Evolutionary conservation across 306 rosid genomes (phyloP), one percentile per base, ranked within the genome.

Genomic region (Hylodesmum podocarpum): DNA sequence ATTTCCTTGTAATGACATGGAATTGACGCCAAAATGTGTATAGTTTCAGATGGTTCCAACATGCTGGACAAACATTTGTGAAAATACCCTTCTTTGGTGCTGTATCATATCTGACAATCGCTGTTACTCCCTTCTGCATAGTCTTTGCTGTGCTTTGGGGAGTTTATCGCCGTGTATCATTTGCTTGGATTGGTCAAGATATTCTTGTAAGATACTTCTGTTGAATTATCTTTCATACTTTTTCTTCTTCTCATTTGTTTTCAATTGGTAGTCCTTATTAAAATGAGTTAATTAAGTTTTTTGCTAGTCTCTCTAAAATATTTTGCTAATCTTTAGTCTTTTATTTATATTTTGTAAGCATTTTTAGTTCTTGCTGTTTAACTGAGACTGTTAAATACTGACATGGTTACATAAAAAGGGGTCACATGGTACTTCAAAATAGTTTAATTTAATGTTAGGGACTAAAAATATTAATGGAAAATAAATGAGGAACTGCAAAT

Each of bases 171-270:
- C 90, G 46, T 36, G 68, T 31, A 50, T 71, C 91, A 3, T 85
- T 80, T 86, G 97, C 99, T 76, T 95, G 99, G 99, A 95, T 92
- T 43, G 99, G 97, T 80, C 97, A 95, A 89, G 99, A 95, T 86
- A 90, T 95, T 84, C 96, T 95, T 68, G 99, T 95, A 89, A 92
- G 97, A 72, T 49, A 27, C 29, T 62, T 71, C 44, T 72, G 8
- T 39, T 65, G 27, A 24, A 6, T 78, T 71, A 59, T 47, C 58
- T 44, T 63, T 2, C 34, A 41, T 50, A 14, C 24, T 33, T 68
- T 44, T 76, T 54, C 31, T 57, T 31, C 47, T 0, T 9, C 55
- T 47, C 44, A 9, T 66, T 12, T 49, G 22, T 57, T 29, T 31
- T 39, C 31, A 63, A 18, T 43, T 46, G 66, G 68, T 24, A 62